Evolutionary conservation across 495 filamentous ascomycete genomes (phyloP), one percentile per base, ranked within the genome.

Genomic region (Podospora pseudopauciseta): DNA sequence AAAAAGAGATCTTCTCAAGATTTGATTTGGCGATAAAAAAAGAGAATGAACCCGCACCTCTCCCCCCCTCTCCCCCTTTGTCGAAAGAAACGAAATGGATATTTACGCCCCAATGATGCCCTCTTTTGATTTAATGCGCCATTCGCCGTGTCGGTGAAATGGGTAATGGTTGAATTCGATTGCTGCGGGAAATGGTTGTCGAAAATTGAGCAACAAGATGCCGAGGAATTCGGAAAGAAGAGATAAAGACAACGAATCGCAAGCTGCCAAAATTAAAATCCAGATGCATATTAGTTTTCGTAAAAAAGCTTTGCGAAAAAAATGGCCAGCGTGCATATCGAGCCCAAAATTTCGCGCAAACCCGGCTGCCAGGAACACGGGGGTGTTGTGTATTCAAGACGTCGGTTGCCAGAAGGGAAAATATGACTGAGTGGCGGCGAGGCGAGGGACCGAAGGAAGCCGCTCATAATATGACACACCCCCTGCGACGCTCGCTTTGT

Each of bases 381-480:
- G 27, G 56, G 26, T 59, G 59, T 49, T 63, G 16, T 32, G 55
- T 49, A 32, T 16, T 63, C 18, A 44, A 63, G 61, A n/a, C 61
- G 60, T 32, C 60, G 18, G 61, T 20, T 28, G 61, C 61, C 27
- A 62, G 27, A 62, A 30, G 13, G 32, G 32, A 32, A 13, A 19
- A 19, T 20, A 20, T 28, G 61, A 58, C 23, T 1, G 55, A 58
- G 44, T 7, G 34, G 6, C 20, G 28, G 2, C 27, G 68, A 28
- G 56, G 60, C 7, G 53, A 53, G 34, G 7, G 7, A 32, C 30
- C 30, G 30, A 53, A 18, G 58, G 64, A 62, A 56, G 58, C 44
- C 63, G 68, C 68, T 80, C 78, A 80, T 78, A 80, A 74, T 70
- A 80, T 70, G 65, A 78, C 75, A 49, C 78, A 80, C 58, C 64